Percentiles rank a stretch among this genome's conserved stretches.
phyloP scores from a whole-genome alignment of 1,284 basidiomycete genomes.

The Ganoderma leucocontextum region DNA sequence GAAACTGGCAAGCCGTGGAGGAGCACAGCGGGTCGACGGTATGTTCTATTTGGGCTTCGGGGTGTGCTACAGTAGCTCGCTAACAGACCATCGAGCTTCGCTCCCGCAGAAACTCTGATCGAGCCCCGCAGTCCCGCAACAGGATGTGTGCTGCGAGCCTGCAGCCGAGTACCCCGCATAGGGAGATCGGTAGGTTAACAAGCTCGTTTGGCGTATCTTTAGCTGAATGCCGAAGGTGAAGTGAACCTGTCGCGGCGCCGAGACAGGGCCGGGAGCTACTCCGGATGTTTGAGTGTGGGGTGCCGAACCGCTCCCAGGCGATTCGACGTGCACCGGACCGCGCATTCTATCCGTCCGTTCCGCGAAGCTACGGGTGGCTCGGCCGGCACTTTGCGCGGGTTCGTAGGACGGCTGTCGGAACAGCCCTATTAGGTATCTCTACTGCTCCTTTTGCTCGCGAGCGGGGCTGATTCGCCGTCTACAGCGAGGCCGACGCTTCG shows the following conservation, averaged over 20 bases:
- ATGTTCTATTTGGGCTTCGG: not conserved
- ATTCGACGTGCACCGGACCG: not conserved
- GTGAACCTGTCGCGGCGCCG: not conserved
- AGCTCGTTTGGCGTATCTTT: conserved; percentile 3
- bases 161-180: conserved; percentile 2
- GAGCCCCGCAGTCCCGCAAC: not conserved
- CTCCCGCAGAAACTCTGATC: conserved; percentile 1
- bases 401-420: not conserved
- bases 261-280: not conserved
- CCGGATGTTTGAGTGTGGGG: not conserved
- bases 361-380: not conserved
- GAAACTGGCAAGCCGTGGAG: not conserved
- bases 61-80: not conserved
- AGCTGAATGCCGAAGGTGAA: conserved; percentile 1
- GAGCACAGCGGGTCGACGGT: not conserved
- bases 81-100: not conserved
- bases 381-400: not conserved
- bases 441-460: not conserved
- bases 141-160: not conserved
- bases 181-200: conserved; percentile 5
- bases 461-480: not conserved
- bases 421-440: not conserved
- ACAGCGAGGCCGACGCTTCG: not conserved
- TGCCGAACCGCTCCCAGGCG: not conserved
- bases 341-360: not conserved